Conservation (phyloP, 148 eudicot genomes). For the Cornus controversa region DNA sequence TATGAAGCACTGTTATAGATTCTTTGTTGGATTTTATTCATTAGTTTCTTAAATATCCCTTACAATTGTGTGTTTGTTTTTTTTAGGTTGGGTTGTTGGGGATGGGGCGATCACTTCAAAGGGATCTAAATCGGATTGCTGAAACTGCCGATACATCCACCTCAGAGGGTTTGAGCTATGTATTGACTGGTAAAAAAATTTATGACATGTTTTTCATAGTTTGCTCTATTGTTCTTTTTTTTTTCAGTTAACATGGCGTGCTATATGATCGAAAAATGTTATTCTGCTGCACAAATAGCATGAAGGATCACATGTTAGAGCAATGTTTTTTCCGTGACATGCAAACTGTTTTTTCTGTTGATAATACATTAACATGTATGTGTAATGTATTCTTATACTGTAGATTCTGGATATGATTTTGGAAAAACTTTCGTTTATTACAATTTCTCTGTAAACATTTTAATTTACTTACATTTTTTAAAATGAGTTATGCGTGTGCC, state of each 20-base stretch:
- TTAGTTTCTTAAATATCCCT: not conserved
- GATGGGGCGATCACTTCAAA: slow-evolving; percentile 78
- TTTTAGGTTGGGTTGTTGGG: slow-evolving; percentile 87
- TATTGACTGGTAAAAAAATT: slow-evolving; percentile 60
- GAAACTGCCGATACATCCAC: slow-evolving; percentile 83
- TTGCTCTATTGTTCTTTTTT: too few species aligned
- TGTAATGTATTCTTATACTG: not conserved
- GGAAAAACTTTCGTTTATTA: not conserved
- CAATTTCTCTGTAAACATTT: not conserved
- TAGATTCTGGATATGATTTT: not conserved
- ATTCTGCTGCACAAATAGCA: not conserved
- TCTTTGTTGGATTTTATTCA: not conserved
- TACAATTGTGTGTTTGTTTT: not conserved
- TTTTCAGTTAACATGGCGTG: not conserved
- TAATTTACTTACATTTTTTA: not conserved
- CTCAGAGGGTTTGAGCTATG: slow-evolving; percentile 70
- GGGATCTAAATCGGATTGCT: slow-evolving; percentile 84
- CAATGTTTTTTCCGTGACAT: not conserved
- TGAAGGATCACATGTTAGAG: not conserved
- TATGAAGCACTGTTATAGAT: not conserved
- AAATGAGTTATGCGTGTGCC: not conserved
- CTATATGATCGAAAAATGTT: not conserved
- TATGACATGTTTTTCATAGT: slow-evolving; percentile 2
- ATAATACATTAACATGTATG: not conserved
- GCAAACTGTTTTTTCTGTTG: not conserved